Base-by-base conservation (phyloP, 2,329 filamentous ascomycete genomes). In the Paraphoma chrysanthemicola region DNA sequence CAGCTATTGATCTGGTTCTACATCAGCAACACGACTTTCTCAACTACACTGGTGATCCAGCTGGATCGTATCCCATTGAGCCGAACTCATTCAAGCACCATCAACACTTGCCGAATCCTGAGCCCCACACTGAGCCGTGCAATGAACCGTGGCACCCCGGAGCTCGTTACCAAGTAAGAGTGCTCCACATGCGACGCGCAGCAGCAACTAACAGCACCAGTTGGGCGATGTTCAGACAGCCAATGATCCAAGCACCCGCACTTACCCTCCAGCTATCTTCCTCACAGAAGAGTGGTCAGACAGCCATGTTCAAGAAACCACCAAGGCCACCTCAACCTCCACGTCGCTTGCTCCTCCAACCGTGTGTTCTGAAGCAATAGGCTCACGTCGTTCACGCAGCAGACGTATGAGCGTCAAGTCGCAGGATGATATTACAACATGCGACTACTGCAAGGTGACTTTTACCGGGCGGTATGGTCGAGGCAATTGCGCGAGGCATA, bases 401-500 rank as follows among this genome's bases (percentile, higher is more conserved):
- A 48, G 18, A 31, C 52, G 14, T 30, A 4, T 2, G 28, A 47
- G 43, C 44, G 12, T 36, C 16, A 38, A 16, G 16, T 29, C 18
- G 6, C 38, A 18, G 17, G 23, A 23, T 14, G 36, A 43, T 18
- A 6, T 44, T 39, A 56, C 44, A 36, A 17, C 7, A 41, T 56
- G 53, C 31, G 38, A 48, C 6, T 30, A 39, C 3, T 56, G 53
- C 44, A 6, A 11, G 28, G 31, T 10, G 30, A 11, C 29, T 4
- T 56, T 56, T 30, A 48, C 48, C 16, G 53, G 53, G 9, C 36
- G 31, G 16, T 56, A 52, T 12, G 33, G 29, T 31, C 23, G 38
- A 14, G 53, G 53, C 6, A 56, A 56, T 28, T 44, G 39, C 12
- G 23, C 48, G 10, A 43, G 53, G 14, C 53, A 56, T 44, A 30